phyloP scores from a whole-genome alignment of 148 eudicot genomes.

The Spergularia bocconei region DNA sequence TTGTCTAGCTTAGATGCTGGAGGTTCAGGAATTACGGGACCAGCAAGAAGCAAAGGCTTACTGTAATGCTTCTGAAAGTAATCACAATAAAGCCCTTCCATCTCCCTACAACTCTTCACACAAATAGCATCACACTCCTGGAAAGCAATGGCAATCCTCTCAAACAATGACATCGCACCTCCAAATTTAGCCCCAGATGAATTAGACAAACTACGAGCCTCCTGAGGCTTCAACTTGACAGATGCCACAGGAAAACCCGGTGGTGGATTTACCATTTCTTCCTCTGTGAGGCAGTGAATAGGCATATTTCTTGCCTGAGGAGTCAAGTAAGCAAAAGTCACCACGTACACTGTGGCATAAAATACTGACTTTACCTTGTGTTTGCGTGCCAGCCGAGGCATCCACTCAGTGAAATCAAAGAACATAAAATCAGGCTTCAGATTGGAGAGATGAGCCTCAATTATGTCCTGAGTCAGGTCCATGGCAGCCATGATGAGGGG shows the following conservation, averaged over 20 bases:
- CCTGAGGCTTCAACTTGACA: conserved; percentile 33
- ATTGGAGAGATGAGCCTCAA: conserved; percentile 28
- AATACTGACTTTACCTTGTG: conserved; percentile 32
- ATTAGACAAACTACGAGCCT: conserved; percentile 26
- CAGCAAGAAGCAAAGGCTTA: conserved; percentile 47
- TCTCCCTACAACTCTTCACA: conserved; percentile 44
- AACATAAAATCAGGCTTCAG: conserved; percentile 42
- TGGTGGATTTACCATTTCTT: conserved; percentile 34
- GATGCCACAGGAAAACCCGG: conserved; percentile 32
- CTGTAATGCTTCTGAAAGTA: conserved; percentile 30
- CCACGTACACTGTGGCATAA: conserved; percentile 30
- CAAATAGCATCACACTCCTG: conserved; percentile 43
- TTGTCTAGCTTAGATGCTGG: conserved; percentile 34
- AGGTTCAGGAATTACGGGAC: conserved; percentile 47
- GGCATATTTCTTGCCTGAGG: conserved; percentile 28
- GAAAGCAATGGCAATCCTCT: conserved; percentile 24
- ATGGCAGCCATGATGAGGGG: conserved; percentile 43
- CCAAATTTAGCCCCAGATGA: conserved; percentile 28
- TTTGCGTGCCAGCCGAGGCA: conserved; percentile 39
- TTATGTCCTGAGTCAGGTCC: conserved; percentile 36
- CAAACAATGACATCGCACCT: conserved; percentile 26
- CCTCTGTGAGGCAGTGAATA: conserved; percentile 13
- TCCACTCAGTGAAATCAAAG: conserved; percentile 50
- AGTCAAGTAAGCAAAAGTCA: conserved; percentile 33
- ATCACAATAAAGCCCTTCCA: conserved; percentile 45